These are phyloP conservation scores for Parascedosporium putredinis DNA, from an alignment of 2,329 filamentous ascomycete genomes.

Conservation along the genomic window DNA sequence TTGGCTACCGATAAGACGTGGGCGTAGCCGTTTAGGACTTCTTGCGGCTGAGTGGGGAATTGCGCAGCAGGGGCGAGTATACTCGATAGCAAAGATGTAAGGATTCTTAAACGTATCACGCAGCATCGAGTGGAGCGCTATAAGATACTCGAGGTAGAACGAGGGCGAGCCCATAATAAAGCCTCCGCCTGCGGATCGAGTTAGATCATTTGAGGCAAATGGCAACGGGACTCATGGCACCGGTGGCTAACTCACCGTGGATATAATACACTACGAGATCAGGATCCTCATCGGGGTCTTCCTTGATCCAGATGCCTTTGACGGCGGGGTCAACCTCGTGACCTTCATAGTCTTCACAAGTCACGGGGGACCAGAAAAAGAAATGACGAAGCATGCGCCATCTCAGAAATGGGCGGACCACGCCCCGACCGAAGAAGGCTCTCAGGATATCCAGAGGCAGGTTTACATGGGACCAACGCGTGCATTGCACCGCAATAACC, in stretches of 20 bases:
- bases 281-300: constrained; percentile 48
- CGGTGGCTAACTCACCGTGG: constrained; percentile 45
- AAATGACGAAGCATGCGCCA: constrained; percentile 8
- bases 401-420: constrained; percentile 2
- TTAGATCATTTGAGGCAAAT: background rate
- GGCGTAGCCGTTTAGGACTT: constrained; percentile 60
- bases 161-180: constrained; percentile 74
- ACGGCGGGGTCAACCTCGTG: background rate
- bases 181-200: constrained; percentile 49
- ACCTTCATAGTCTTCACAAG: background rate
- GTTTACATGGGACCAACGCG: constrained; percentile 3
- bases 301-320: constrained; percentile 57
- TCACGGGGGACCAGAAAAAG: background rate
- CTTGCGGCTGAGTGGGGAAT: constrained; percentile 63
- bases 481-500: constrained; percentile 6
- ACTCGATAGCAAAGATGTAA: constrained; percentile 69
- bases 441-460: constrained; percentile 6
- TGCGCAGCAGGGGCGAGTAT: constrained; percentile 61
- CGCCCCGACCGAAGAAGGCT: constrained; percentile 3
- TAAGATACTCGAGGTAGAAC: constrained; percentile 77
- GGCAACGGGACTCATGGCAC: background rate
- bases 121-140: constrained; percentile 59
- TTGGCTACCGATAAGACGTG: constrained; percentile 51
- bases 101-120: constrained; percentile 61
- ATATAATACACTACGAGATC: constrained; percentile 76